These are phyloP conservation scores for Solanum sparsipilum DNA, from an alignment of 257 asterid species.

Conservation along the genomic window DNA sequence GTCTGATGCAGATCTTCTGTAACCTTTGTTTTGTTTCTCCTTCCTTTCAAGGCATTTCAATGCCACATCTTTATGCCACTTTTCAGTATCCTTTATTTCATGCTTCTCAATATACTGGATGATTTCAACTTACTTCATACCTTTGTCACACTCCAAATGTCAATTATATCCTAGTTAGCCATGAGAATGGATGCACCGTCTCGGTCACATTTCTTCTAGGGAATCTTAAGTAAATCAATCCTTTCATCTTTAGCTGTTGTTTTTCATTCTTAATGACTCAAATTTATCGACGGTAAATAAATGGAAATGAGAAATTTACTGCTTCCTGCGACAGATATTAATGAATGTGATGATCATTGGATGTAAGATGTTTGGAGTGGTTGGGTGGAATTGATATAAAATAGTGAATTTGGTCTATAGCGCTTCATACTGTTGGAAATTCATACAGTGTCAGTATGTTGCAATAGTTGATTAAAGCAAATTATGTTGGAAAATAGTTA, in stretches of 20 bases:
- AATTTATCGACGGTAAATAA: not conserved
- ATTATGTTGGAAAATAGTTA: not conserved
- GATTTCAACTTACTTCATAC: not conserved
- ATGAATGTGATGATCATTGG: not conserved
- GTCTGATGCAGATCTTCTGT: not conserved
- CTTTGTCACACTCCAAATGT: not conserved
- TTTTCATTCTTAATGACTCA: not conserved
- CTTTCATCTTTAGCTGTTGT: not conserved
- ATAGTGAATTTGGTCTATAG: not conserved
- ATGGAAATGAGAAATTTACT: not conserved
- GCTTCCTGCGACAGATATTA: not conserved
- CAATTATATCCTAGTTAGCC: not conserved
- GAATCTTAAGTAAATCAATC: not conserved
- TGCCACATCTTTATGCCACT: not conserved
- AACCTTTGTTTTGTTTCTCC: not conserved
- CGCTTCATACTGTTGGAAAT: not conserved
- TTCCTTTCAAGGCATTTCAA: not conserved
- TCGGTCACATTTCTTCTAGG: not conserved
- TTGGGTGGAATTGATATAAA: not conserved
- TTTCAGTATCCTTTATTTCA: not conserved
- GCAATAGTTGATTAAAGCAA: not conserved
- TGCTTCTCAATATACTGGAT: not conserved
- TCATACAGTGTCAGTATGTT: not conserved
- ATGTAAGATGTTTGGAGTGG: not conserved
- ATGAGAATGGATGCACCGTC: not conserved